These are phyloP conservation scores for Clonostachys solani DNA, from an alignment of 2,329 filamentous ascomycete species.

Conservation along the genomic window DNA sequence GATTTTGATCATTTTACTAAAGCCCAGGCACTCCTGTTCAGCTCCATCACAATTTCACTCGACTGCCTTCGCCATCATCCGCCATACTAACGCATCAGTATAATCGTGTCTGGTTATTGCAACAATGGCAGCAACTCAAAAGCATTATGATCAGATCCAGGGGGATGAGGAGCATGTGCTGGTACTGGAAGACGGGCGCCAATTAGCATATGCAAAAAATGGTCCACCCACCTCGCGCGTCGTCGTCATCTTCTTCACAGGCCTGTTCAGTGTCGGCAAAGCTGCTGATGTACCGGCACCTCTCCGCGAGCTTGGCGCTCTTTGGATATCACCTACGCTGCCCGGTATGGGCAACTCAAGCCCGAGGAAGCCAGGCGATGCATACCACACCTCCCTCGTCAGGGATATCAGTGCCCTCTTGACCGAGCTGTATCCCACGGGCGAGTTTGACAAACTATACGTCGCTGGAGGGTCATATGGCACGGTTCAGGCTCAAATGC, in stretches of 20 bases:
- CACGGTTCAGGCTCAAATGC: slow-evolving; percentile 13
- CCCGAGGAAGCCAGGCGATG: slow-evolving; percentile 1
- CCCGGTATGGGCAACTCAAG: slow-evolving; percentile 9
- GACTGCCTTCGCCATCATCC: no score
- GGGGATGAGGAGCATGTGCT: slow-evolving; percentile 10
- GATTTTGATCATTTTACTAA: no score
- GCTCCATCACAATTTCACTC: no score
- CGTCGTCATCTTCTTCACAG: slow-evolving; percentile 12
- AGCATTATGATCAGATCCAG: slow-evolving; percentile 1
- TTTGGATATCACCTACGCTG: slow-evolving; percentile 11
- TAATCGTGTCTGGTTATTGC: no score
- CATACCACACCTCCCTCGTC: slow-evolving; percentile 7
- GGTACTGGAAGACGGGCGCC: slow-evolving; percentile 4
- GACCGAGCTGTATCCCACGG: slow-evolving; percentile 7
- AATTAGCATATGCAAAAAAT: slow-evolving; percentile 13
- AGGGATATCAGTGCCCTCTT: slow-evolving; percentile 8
- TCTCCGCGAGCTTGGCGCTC: slow-evolving; percentile 3
- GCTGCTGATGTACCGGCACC: slow-evolving; percentile 8
- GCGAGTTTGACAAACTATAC: slow-evolving; percentile 7
- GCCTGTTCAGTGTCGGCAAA: slow-evolving; percentile 11
- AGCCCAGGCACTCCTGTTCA: no score
- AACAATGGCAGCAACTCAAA: no score
- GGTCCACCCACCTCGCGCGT: slow-evolving; percentile 8
- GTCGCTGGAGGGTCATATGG: slow-evolving; percentile 12
- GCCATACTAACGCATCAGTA: no score